A percentile compares a stretch with the other conserved stretches of the same genome.
These are phyloP conservation scores for Phytophthora pluvialis DNA, from an alignment of 352 stramenopile genomes.

Conservation along the genomic window DNA sequence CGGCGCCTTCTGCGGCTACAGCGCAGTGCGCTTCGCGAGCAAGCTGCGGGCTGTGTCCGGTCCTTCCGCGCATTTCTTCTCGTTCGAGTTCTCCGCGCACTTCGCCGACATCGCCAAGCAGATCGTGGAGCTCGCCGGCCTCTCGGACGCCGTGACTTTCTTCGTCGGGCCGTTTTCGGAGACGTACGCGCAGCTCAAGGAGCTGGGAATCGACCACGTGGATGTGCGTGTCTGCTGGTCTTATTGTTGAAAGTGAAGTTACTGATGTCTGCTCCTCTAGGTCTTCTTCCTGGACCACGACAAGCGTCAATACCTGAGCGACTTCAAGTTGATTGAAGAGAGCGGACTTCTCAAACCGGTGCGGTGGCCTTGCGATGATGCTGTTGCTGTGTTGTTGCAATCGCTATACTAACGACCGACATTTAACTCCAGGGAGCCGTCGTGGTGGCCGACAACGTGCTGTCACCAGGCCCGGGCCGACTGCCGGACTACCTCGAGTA, in stretches of 20 bases:
- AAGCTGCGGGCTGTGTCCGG: slow-evolving; percentile 28
- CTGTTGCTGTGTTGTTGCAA: too few relatives aligned
- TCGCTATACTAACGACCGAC: not conserved
- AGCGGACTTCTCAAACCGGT: slow-evolving; percentile 36
- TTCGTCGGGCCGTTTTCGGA: slow-evolving; percentile 39
- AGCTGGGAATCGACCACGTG: slow-evolving; percentile 28
- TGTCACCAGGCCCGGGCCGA: slow-evolving; percentile 29
- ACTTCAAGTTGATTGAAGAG: slow-evolving; percentile 42
- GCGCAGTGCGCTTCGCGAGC: slow-evolving; percentile 49
- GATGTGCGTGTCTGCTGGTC: slow-evolving; percentile 24
- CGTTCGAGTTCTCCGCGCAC: slow-evolving; percentile 48
- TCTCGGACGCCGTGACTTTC: slow-evolving; percentile 40
- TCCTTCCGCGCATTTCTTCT: slow-evolving; percentile 40
- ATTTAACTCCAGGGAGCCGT: slow-evolving; percentile 26
- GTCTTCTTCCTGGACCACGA: slow-evolving; percentile 48
- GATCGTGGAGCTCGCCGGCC: slow-evolving; percentile 32
- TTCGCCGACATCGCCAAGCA: slow-evolving; percentile 42
- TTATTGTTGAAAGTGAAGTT: not conserved
- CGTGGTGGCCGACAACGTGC: slow-evolving; percentile 48
- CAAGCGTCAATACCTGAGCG: slow-evolving; percentile 35
- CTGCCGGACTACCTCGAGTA: slow-evolving; percentile 43
- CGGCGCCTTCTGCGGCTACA: slow-evolving; percentile 54
- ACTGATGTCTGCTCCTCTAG: slow-evolving; percentile 20
- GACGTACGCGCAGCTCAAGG: slow-evolving; percentile 38
- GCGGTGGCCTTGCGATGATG: too few relatives aligned